Evolutionary conservation across 805 yeast genomes (phyloP), one percentile per base, ranked within the genome.

Genomic region (Candida mattraensis): DNA sequence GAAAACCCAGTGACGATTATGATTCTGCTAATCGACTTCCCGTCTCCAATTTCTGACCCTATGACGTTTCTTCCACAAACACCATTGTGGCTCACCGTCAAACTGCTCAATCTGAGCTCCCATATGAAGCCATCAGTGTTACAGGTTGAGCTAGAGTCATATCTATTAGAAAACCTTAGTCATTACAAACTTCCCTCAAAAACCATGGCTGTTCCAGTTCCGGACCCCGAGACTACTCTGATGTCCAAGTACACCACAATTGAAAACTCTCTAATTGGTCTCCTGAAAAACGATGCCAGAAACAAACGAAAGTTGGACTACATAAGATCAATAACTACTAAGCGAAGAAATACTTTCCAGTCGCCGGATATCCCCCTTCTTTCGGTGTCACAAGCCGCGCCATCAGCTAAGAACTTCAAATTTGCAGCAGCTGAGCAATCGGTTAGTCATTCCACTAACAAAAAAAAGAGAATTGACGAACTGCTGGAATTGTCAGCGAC

Each of bases 401-500:
- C 35, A 3, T 21, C 35, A 2, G 30, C 40, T 10, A 27, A 36
- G 12, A 36, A 36, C 7, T 42, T 44, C 18, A 38, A 40, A 21
- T 42, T 43, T 25, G 41, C 44, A 11, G 32, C 28, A 18, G 16
- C 29, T 2, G 8, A 20, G 14, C 5, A 16, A 24, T n/a, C 18
- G 28, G n/a, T 24, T 15, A 15, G 28, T 24, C 28, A 6, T 18
- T 10, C 6, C 28, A 8, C 40, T 21, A 20, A 39, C n/a, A 45
- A 42, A 30, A 35, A 42, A 26, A 44, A 40, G 13, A 42, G 40
- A 14, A 35, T 53, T 11, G 44, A 34, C 2, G 50, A 46, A 13
- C 47, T 55, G 34, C 38, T 44, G 20, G 44, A 47, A 16, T 39
- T 58, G n/a, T 51, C 60, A 11, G 58, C 52, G 25, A 50, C 50